Conservation (phyloP, 2,329 filamentous ascomycete genomes). For the Bertia moriformis region DNA sequence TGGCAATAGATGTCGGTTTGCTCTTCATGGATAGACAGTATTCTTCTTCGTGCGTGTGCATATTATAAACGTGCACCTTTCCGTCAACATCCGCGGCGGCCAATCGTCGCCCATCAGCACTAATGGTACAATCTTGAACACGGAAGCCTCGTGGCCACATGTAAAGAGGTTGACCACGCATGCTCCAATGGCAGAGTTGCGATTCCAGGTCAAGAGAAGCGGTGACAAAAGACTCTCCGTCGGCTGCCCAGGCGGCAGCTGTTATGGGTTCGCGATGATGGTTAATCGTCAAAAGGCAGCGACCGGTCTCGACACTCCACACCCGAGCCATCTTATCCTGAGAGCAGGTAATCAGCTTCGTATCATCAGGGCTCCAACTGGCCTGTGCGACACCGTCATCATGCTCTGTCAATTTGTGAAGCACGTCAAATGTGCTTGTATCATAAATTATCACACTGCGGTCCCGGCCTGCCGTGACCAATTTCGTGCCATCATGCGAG, state of each 20-base stretch:
- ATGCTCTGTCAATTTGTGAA: constrained; percentile 52
- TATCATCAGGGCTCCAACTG: constrained; percentile 84
- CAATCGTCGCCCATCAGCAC: not conserved
- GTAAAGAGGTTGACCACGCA: not conserved
- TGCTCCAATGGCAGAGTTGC: not conserved
- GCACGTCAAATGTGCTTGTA: constrained; percentile 50
- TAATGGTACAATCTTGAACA: not conserved
- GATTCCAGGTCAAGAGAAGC: not conserved
- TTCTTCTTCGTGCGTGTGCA: not conserved
- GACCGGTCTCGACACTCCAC: constrained; percentile 43
- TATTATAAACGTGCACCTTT: not conserved
- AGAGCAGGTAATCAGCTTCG: constrained; percentile 71
- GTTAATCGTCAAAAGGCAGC: not conserved
- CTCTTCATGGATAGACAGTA: not conserved
- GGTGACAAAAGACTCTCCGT: constrained; percentile 1
- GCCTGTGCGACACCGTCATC: constrained; percentile 62
- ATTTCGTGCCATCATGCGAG: constrained; percentile 68
- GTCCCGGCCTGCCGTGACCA: constrained; percentile 72
- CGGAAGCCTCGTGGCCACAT: not conserved
- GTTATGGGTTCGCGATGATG: not conserved
- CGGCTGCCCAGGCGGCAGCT: not conserved
- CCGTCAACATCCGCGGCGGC: not conserved
- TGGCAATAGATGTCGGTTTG: not conserved
- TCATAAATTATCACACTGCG: constrained; percentile 71
- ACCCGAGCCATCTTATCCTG: constrained; percentile 59